phyloP scores from a whole-genome alignment of 306 rosid genomes.

The Mucuna pruriens region DNA sequence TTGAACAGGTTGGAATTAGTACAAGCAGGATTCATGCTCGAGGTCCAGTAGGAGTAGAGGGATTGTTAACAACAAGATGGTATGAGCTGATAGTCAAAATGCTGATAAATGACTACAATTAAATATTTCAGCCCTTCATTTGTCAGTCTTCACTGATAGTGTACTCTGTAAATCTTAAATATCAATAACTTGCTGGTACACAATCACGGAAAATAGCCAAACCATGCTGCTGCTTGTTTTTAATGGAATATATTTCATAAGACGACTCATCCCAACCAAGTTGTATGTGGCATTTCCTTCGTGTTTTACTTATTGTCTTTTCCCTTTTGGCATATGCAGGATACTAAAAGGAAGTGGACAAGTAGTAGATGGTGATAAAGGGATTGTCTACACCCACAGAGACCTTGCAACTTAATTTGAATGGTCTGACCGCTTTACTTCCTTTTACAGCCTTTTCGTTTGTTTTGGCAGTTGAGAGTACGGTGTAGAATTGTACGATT shows the following conservation, averaged over 20 bases:
- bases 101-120: background rate
- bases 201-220: background rate
- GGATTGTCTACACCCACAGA: constrained; percentile 68
- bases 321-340: constrained; percentile 57
- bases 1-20: constrained; percentile 88
- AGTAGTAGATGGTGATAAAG: constrained; percentile 82
- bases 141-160: background rate
- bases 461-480: background rate
- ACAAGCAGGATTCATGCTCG: constrained; percentile 98
- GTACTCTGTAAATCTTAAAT: background rate
- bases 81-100: constrained; percentile 42
- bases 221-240: background rate
- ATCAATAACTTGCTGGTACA: background rate
- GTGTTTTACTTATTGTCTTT: background rate
- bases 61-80: constrained; percentile 95
- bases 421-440: background rate
- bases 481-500: background rate
- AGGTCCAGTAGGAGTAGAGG: constrained; percentile 99
- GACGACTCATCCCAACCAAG: background rate
- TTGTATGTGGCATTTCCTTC: background rate
- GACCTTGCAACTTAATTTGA: constrained; percentile 52
- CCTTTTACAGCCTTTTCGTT: background rate
- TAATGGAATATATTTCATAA: background rate
- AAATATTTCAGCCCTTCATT: background rate
- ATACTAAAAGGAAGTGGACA: constrained; percentile 92